A percentile compares a stretch with the other conserved stretches of the same genome.
Evolutionary conservation across 768 basidiomycete species (phyloP).

Genomic region (Mycena alexandri): DNA sequence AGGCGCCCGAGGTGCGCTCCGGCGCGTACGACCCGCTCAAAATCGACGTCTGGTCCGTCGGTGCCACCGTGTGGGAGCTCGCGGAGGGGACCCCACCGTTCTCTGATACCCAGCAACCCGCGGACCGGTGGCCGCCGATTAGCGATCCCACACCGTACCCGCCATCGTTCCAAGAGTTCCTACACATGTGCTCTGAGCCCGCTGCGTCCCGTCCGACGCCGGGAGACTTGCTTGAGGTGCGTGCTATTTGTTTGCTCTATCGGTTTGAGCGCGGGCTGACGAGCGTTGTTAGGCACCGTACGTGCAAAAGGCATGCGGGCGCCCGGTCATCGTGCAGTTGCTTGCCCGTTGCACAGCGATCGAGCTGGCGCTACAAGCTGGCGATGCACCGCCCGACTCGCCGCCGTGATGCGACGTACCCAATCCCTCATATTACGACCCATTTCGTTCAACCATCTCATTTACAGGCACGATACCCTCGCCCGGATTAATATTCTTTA

Average conservation of each 20-base stretch:
- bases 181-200: conserved; percentile 75
- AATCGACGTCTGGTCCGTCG: conserved; percentile 86
- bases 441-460: conserved; percentile 2
- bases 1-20: conserved; percentile 83
- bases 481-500: conserved; percentile 35
- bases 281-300: conserved; percentile 64
- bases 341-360: conserved; percentile 76
- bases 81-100: conserved; percentile 84
- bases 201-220: conserved; percentile 67
- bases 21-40: conserved; percentile 80
- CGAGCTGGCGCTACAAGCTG: conserved; percentile 60
- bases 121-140: conserved; percentile 75
- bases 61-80: conserved; percentile 88
- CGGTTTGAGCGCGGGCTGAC: not conserved
- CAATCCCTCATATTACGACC: not conserved
- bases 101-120: conserved; percentile 66
- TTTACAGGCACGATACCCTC: conserved; percentile 25
- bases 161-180: conserved; percentile 79
- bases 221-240: conserved; percentile 68
- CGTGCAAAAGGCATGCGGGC: conserved; percentile 76
- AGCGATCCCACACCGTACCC: conserved; percentile 71
- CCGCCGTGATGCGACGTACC: conserved; percentile 20
- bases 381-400: conserved; percentile 33
- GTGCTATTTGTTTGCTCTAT: conserved; percentile 38
- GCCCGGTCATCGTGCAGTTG: conserved; percentile 74